Conservation (phyloP, 2,329 filamentous ascomycete species). For the Aureobasidium vineae region DNA sequence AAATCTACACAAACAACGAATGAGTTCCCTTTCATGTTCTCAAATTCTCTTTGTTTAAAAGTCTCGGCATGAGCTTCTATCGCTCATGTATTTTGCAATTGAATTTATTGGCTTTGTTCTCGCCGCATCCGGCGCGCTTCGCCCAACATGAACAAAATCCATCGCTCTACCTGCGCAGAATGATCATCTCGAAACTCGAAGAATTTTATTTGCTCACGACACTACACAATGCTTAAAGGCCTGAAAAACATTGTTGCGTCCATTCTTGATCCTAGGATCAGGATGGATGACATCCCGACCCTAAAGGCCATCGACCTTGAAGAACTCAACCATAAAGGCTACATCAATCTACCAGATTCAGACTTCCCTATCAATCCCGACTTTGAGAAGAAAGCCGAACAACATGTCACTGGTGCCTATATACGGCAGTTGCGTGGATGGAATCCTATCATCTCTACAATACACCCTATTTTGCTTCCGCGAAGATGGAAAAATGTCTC, state of each 20-base stretch:
- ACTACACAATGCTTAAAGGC: neutral
- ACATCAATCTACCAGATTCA: neutral
- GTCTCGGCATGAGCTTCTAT: neutral
- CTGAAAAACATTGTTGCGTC: neutral
- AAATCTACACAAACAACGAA: no score
- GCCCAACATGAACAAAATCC: neutral
- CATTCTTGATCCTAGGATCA: neutral
- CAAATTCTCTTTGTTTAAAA: neutral
- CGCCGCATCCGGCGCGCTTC: neutral
- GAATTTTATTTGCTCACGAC: neutral
- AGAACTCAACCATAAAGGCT: neutral
- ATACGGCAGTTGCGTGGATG: neutral
- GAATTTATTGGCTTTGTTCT: neutral
- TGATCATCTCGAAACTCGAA: neutral
- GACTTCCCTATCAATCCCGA: neutral
- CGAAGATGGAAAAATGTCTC: neutral
- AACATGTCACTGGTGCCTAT: neutral
- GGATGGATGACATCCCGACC: neutral
- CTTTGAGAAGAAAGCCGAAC: neutral
- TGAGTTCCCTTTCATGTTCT: neutral
- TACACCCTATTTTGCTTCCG: neutral
- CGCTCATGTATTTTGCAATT: neutral
- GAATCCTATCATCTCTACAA: neutral
- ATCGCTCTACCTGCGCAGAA: neutral
- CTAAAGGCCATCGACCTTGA: neutral